Percentiles rank a stretch among this genome's conserved stretches.
These are phyloP conservation scores for Solanum tacnaense DNA, from an alignment of 257 asterid genomes.

Conservation along the genomic window DNA sequence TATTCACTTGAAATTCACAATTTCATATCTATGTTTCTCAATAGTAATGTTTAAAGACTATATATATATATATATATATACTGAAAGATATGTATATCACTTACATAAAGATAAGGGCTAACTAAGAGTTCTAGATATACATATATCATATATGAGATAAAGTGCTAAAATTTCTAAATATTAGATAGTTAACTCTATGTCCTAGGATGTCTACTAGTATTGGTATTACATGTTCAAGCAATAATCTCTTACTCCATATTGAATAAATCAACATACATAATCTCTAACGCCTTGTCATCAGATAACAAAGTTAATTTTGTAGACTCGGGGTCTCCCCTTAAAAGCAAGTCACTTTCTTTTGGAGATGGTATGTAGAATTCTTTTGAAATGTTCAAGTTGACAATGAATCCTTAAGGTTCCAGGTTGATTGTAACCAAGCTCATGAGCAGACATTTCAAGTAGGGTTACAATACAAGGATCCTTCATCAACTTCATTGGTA, in stretches of 20 bases:
- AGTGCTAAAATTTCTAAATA: not conserved
- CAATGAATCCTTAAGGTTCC: constrained; percentile 5
- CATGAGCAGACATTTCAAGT: not conserved
- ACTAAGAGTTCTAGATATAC: not conserved
- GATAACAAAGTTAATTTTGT: not conserved
- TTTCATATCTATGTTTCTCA: no score
- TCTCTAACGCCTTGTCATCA: not conserved
- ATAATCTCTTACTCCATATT: not conserved
- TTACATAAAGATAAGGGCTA: not conserved
- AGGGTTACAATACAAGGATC: not conserved
- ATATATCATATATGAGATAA: not conserved
- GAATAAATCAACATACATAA: not conserved
- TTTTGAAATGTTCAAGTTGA: not conserved
- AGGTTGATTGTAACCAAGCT: constrained; percentile 2
- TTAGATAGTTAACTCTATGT: not conserved
- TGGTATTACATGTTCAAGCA: not conserved
- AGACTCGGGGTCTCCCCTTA: not conserved
- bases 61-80: not conserved
- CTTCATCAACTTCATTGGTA: not conserved
- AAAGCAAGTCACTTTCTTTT: not conserved
- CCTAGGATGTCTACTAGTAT: not conserved
- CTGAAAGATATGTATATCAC: not conserved
- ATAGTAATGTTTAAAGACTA: no score
- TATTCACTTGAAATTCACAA: no score
- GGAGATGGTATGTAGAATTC: not conserved